Base-by-base conservation (phyloP, 2,329 filamentous ascomycete species). In the Colletotrichum destructivum region DNA sequence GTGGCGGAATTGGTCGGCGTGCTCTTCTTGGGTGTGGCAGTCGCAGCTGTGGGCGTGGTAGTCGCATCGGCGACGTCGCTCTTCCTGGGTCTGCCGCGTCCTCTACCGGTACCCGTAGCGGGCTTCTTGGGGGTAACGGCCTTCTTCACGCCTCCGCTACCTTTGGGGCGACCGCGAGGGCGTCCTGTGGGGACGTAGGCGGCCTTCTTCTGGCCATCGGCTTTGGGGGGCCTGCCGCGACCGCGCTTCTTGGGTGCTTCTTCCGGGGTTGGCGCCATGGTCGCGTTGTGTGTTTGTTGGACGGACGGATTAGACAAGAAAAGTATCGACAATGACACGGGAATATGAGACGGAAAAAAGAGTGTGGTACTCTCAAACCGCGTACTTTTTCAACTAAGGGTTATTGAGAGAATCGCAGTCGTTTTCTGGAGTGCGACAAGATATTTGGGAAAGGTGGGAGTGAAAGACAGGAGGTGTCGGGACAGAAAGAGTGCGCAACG, bases 141-240 rank as follows among this genome's bases (percentile, higher is more conserved):
- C 49, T 68, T 72, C 68, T 78, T 78, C 74, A 79, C 81, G 71
- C 79, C 79, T 71, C 76, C 79, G 71, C 78, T 81, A 75, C 85
- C 85, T 68, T 82, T 82, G 49, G 86, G 86, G 12, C 85, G 83
- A 38, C 85, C 85, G n/a, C 86, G 84, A 51, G 84, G 84, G n/a
- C 83, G 81, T 42, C 85, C 85, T 1, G 81, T 82, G 31, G 84
- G 81, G 3, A 77, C 79, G 46, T 83, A 81, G 62, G 78, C 74
- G n/a, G 80, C 68, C 55, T 71, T 74, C 77, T 84, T 84, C 72
- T 78, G 77, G 42, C 84, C 75, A 60, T 82, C 84, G 63, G 80
- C 81, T 76, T 84, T 83, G 61, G 80, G 79, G 16, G 81, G 80
- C 21, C 82, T 79, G 42, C 82, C 82, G 54, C 82, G 82, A 49